A percentile compares a stretch with the other conserved stretches of the same genome.
phyloP scores from a whole-genome alignment of 2,329 filamentous ascomycete genomes.

The Claviceps paspali region DNA sequence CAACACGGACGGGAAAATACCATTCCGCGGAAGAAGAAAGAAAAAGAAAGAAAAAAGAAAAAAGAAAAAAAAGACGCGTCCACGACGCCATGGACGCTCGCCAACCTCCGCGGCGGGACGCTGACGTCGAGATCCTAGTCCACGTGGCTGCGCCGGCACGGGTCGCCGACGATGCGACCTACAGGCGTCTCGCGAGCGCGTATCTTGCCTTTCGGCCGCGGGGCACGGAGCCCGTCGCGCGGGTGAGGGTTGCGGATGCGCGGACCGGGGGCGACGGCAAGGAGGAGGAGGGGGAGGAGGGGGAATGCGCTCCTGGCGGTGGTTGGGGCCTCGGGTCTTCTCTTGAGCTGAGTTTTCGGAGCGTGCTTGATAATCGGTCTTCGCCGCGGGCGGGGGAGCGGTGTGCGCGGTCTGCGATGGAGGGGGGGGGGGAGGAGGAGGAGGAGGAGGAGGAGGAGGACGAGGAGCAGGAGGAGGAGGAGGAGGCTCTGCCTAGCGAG shows the following conservation, averaged over 20 bases:
- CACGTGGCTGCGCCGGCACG: conserved; percentile 38
- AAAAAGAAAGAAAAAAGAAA: too few relatives aligned
- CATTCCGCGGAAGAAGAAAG: too few relatives aligned
- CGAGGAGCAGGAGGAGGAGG: too few relatives aligned
- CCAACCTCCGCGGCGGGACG: too few relatives aligned
- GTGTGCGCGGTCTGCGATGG: background rate
- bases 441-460: too few relatives aligned
- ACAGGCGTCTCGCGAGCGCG: conserved; percentile 32
- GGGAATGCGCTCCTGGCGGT: background rate
- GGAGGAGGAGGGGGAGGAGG: background rate
- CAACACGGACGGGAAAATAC: too few relatives aligned
- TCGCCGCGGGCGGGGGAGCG: conserved; percentile 14
- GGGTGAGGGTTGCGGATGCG: background rate
- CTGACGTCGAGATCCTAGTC: conserved; percentile 36
- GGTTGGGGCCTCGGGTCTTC: background rate
- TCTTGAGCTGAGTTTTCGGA: conserved; percentile 28
- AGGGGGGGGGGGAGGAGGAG: background rate
- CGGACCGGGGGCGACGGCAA: background rate
- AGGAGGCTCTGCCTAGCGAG: conserved; percentile 35
- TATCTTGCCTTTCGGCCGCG: conserved; percentile 36
- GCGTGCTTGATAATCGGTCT: conserved; percentile 28
- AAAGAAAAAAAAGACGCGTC: too few relatives aligned
- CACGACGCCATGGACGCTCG: too few relatives aligned
- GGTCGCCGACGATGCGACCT: conserved; percentile 30
- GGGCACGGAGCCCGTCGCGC: conserved; percentile 2